Percentiles rank a stretch among this genome's conserved stretches.
Conservation (phyloP, 768 basidiomycete species). For the Stropharia rugosoannulata region DNA sequence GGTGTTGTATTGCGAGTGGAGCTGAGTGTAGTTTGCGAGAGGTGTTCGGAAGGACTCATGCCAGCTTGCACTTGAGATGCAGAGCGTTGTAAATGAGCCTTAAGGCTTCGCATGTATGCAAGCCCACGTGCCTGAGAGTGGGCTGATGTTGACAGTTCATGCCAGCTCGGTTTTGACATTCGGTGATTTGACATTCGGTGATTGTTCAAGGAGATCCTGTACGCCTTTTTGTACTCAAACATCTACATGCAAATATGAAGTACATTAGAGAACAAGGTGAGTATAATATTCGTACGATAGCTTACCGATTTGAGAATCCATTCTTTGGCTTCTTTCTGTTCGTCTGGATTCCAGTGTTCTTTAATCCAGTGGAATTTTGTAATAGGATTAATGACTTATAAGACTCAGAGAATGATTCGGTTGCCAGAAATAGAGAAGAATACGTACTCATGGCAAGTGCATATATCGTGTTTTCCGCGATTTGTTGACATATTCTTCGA, state of each 20-base stretch:
- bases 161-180: neutral
- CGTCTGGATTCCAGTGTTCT: neutral
- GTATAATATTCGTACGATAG: no score
- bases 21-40: no score
- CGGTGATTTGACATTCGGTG: neutral
- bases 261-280: neutral
- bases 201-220: neutral
- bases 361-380: slow-evolving; percentile 5
- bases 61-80: neutral
- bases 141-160: neutral
- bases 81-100: neutral
- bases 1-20: neutral
- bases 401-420: neutral
- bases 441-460: slow-evolving; percentile 28
- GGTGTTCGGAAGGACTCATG: no score
- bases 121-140: neutral
- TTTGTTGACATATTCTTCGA: slow-evolving; percentile 28
- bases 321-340: neutral
- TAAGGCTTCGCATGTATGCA: neutral
- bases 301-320: slow-evolving; percentile 4
- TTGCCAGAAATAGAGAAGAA: neutral
- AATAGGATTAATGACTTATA: slow-evolving; percentile 1
- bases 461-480: slow-evolving; percentile 26
- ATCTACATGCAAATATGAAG: neutral
- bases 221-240: slow-evolving; percentile 4